Evolutionary conservation across 2,329 filamentous ascomycete genomes (phyloP).

Genomic region (Aspergillus sp.): DNA sequence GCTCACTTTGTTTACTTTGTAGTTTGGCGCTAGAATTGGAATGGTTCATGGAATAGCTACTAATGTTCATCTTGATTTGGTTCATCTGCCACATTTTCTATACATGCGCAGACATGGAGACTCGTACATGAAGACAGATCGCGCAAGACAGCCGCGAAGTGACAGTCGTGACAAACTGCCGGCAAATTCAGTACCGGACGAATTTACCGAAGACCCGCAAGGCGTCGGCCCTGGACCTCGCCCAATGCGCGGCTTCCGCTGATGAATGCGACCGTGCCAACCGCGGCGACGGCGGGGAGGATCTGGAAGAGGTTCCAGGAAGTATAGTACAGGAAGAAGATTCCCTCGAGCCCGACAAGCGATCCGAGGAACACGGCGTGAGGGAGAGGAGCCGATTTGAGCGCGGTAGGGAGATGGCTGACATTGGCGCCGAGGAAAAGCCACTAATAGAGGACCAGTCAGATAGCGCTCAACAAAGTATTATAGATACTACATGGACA

Average conservation of each 20-base stretch:
- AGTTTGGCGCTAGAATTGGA: not conserved
- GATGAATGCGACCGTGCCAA: conserved; percentile 72
- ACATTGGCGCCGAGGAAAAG: conserved; percentile 77
- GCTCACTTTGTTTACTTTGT: not conserved
- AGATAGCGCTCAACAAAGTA: conserved; percentile 4
- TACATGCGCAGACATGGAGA: not conserved
- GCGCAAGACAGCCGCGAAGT: not conserved
- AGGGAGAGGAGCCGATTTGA: conserved; percentile 73
- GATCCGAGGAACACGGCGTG: conserved; percentile 85
- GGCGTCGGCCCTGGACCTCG: conserved; percentile 84
- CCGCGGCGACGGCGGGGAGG: conserved; percentile 68
- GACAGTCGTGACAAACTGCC: not conserved
- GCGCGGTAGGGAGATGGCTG: conserved; percentile 71
- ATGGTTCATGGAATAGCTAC: not conserved
- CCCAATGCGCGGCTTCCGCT: conserved; percentile 87
- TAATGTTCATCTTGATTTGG: not conserved
- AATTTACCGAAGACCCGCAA: conserved; percentile 66
- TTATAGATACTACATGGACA: conserved; percentile 12
- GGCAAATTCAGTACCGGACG: conserved; percentile 8
- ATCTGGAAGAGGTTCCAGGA: conserved; percentile 90
- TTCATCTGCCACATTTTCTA: not conserved
- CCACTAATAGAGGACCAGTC: conserved; percentile 60
- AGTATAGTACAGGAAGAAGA: conserved; percentile 94
- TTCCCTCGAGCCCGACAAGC: conserved; percentile 79
- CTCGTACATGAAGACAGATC: not conserved